phyloP scores from a whole-genome alignment of 1,284 basidiomycete species.

The Rhodotorula sp. region DNA sequence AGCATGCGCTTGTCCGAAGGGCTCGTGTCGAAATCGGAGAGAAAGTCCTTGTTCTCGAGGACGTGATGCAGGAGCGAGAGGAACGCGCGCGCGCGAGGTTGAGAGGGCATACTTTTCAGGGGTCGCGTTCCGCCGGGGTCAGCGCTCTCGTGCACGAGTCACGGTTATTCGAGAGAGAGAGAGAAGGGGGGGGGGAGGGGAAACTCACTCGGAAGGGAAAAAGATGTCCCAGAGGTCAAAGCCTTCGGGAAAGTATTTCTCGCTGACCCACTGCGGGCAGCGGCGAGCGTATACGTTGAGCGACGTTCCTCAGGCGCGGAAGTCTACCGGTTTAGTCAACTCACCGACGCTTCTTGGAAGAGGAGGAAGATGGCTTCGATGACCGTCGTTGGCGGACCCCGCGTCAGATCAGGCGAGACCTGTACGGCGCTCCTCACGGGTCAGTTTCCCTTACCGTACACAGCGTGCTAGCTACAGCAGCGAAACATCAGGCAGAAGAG shows the following conservation, averaged over 20 bases:
- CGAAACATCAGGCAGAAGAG: slow-evolving; percentile 45
- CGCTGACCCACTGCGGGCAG: slow-evolving; percentile 60
- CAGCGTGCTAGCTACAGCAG: no score
- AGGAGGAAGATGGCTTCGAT: slow-evolving; percentile 76
- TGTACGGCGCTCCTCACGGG: background rate
- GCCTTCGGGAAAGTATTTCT: slow-evolving; percentile 68
- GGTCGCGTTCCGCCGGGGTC: no score
- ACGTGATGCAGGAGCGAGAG: slow-evolving; percentile 77
- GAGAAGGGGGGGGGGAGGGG: background rate
- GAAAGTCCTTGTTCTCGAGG: slow-evolving; percentile 57
- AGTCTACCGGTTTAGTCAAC: background rate
- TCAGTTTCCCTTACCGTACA: no score
- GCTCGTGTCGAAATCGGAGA: slow-evolving; percentile 24
- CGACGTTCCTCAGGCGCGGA: background rate
- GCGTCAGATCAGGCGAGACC: slow-evolving; percentile 51
- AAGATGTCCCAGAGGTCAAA: slow-evolving; percentile 79
- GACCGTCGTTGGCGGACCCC: slow-evolving; percentile 71
- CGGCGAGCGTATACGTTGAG: no score
- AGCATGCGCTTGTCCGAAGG: slow-evolving; percentile 14
- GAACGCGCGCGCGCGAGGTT: slow-evolving; percentile 69
- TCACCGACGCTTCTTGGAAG: slow-evolving; percentile 64
- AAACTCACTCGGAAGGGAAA: slow-evolving; percentile 54
- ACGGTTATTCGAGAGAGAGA: no score
- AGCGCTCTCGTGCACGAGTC: no score
- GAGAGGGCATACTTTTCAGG: slow-evolving; percentile 58